Base-by-base conservation (phyloP, 371 early-diverging fungal species). In the Apophysomyces elegans region DNA sequence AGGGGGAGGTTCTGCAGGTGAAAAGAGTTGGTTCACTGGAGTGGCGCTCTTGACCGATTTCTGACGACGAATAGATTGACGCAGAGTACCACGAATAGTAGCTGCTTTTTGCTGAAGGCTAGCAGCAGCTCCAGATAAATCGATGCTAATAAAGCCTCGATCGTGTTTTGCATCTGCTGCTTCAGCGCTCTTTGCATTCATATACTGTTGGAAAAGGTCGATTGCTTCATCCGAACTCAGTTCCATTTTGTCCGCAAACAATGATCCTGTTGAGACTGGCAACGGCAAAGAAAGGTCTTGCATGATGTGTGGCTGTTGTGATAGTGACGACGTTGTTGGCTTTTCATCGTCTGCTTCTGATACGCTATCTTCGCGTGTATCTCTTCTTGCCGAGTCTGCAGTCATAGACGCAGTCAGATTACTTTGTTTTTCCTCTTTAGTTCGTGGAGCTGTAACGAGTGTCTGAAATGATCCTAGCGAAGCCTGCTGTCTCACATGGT, bases 241-340 rank as follows among this genome's bases (percentile, higher is more conserved):
- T 44, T 80, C 80, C 70, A 75, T 75, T 58, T 77, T 80, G 45
- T 80, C 80, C 8, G 80, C 69, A 47, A 77, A 80, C 39, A 76
- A 62, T 5, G 75, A 79, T 14, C 66, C 64, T 2, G 75, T 67
- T 37, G 75, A 72, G 16, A 73, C 73, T 38, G 77, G 74, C 18
- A 75, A 39, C 32, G 75, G 70, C 58, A 73, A 60, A 41, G 77
- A 64, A 44, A 71, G 72, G 35, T 66, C 67, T 38, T 59, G 59
- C 43, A 63, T 59, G 16, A 38, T 38, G 41, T 45, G 14, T 16
- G 14, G 47, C 11, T 62, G 35, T 12, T 13, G 36, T 56, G 63
- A 44, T 36, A 18, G 66, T 41, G 59, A 16, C 47, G 62, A 13
- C 12, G 37, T 18, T 26, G 45, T 36, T 13, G 45, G 32, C 39